Evolutionary conservation across 305 asterid genomes (phyloP).

Genomic region (Solanum hybrid): DNA sequence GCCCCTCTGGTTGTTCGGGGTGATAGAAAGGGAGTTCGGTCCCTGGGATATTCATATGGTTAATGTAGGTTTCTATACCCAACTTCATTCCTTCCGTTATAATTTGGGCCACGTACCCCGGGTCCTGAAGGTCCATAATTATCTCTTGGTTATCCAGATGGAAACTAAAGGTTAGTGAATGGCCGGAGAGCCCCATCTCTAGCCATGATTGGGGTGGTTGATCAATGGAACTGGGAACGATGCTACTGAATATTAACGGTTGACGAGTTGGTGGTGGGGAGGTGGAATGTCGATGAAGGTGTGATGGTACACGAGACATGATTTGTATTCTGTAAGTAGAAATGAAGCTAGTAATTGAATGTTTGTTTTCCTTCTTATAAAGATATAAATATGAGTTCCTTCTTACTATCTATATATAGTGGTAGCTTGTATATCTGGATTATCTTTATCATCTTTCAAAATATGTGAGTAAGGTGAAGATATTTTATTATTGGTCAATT

Average conservation of each 20-base stretch:
- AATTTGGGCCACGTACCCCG: neutral
- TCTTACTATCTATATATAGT: neutral
- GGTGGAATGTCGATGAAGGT: neutral
- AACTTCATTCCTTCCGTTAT: neutral
- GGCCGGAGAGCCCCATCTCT: neutral
- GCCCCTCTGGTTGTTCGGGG: neutral
- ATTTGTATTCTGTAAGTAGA: too few relatives aligned
- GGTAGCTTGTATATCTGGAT: neutral
- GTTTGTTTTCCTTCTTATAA: neutral
- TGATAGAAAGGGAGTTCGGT: neutral
- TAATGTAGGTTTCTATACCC: neutral
- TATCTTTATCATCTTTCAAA: neutral
- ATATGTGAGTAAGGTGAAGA: neutral
- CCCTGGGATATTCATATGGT: neutral
- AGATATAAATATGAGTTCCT: neutral
- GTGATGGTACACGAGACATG: neutral
- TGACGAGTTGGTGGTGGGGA: neutral
- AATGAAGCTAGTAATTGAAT: neutral
- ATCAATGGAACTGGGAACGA: neutral
- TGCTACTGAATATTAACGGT: neutral
- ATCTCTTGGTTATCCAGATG: neutral
- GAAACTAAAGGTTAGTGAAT: neutral
- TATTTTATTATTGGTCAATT: neutral
- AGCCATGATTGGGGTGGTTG: neutral
- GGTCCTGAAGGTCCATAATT: neutral